Base-by-base conservation (phyloP, 1,284 basidiomycete species). In the Pisolithus thermaeus region DNA sequence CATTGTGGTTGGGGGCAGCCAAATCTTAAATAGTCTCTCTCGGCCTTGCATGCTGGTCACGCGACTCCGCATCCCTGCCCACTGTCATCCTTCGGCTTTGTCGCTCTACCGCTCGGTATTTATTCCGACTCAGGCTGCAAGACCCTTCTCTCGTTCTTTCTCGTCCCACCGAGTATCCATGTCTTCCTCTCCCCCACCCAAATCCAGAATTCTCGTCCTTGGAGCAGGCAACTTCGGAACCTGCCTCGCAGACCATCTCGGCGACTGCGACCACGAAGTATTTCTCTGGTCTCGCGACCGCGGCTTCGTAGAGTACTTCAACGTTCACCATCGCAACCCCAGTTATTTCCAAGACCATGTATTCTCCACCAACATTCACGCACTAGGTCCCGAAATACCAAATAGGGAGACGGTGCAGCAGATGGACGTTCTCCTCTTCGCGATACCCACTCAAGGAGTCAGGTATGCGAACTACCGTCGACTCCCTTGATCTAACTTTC, bases 181-280 rank as follows among this genome's bases (percentile, higher is more conserved):
- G 50, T 69, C 73, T 28, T 54, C 48, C 5, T 56, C 53, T n/a
- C 55, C 66, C 14, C 53, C 47, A 4, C 54, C 60, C 22, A 73
- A 72, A 56, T 80, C 78, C 38, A 82, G 79, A 59, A 78, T 91
- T 47, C 75, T 90, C 40, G 76, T 91, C 35, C 77, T 91, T 54
- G 88, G 88, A 49, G 80, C 86, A 43, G 88, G 88, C 48, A 91
- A 91, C 68, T 92, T 92, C 73, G 88, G 89, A 16, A 87, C 83
- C 53, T 92, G 88, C 67, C 78, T 92, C 16, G 87, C 87, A 32
- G 88, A 90, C 57, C 88, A 91, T 68, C 79, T 91, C 35, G 87
- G 84, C 27, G 83, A 91, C 70, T 85, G 82, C 6, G 75, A 81
- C 25, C 88, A 91, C 63, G 74, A 81, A 38, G 88, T 91, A 7